These are phyloP conservation scores for Aspergillus udagawae DNA, from an alignment of 2,329 filamentous ascomycete species.

Conservation along the genomic window DNA sequence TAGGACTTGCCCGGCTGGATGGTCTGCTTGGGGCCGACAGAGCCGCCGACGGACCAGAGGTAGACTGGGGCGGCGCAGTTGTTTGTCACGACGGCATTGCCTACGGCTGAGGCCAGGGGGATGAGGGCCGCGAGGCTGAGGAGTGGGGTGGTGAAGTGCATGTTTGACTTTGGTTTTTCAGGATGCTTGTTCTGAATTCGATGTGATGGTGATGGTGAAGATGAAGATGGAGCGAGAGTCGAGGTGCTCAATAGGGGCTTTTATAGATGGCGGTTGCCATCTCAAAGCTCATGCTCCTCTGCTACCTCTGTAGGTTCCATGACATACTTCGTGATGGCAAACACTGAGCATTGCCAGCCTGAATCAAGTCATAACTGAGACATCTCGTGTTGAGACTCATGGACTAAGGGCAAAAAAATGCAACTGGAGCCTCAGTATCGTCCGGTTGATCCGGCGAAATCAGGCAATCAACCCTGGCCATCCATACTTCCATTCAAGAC, in stretches of 20 bases:
- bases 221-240: background rate
- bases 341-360: background rate
- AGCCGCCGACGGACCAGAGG: conserved; percentile 37
- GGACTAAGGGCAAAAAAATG: background rate
- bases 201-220: background rate
- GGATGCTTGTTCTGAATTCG: background rate
- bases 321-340: background rate
- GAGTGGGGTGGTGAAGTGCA: conserved; percentile 31
- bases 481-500: background rate
- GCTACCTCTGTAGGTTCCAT: background rate
- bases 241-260: background rate
- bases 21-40: conserved; percentile 25
- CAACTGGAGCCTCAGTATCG: background rate
- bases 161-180: conserved; percentile 16
- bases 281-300: background rate
- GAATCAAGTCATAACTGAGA: background rate
- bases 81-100: conserved; percentile 38
- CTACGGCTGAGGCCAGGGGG: conserved; percentile 30
- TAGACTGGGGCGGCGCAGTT: conserved; percentile 35
- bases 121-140: conserved; percentile 30
- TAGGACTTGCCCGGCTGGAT: conserved; percentile 31
- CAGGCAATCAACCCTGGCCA: background rate
- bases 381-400: background rate
- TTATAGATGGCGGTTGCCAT: background rate
- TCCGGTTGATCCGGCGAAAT: background rate